These are phyloP conservation scores for Suillus ampliporus DNA, from an alignment of 768 basidiomycete genomes.

Conservation along the genomic window DNA sequence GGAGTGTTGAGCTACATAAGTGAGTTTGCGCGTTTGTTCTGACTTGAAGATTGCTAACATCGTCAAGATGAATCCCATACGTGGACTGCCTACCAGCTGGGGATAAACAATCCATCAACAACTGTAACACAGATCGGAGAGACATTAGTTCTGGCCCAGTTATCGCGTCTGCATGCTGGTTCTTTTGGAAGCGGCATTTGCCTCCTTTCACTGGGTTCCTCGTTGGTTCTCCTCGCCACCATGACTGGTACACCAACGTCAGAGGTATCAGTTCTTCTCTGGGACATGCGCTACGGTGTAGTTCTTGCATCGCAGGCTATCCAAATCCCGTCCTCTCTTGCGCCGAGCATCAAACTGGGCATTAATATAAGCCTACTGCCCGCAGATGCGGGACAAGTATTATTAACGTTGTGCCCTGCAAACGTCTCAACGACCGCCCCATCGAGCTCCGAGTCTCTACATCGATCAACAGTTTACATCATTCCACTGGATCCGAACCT, in stretches of 20 bases:
- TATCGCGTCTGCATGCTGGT: slow-evolving; percentile 25
- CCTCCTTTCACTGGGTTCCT: slow-evolving; percentile 57
- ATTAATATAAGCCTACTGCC: slow-evolving; percentile 39
- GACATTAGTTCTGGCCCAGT: slow-evolving; percentile 28
- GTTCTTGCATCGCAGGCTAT: slow-evolving; percentile 60
- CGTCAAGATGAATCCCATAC: slow-evolving; percentile 48
- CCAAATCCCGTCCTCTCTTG: slow-evolving; percentile 52
- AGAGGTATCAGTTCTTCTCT: slow-evolving; percentile 61
- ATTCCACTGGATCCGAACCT: slow-evolving; percentile 60
- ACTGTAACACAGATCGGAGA: slow-evolving; percentile 26
- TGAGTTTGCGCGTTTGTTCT: slow-evolving; percentile 33
- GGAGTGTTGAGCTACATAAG: slow-evolving; percentile 58
- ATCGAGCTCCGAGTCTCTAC: slow-evolving; percentile 17
- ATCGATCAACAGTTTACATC: slow-evolving; percentile 60
- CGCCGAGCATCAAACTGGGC: slow-evolving; percentile 31
- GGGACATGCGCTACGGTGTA: slow-evolving; percentile 74
- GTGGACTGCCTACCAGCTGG: slow-evolving; percentile 48
- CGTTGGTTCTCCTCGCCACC: slow-evolving; percentile 61
- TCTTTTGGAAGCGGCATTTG: slow-evolving; percentile 33
- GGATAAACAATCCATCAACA: slow-evolving; percentile 31
- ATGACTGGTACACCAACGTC: slow-evolving; percentile 34
- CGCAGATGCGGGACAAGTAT: slow-evolving; percentile 50
- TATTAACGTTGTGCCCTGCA: slow-evolving; percentile 47
- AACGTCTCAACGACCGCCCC: slow-evolving; percentile 36
- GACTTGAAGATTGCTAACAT: not conserved